phyloP scores from a whole-genome alignment of 768 basidiomycete species.

The Panus rudis region DNA sequence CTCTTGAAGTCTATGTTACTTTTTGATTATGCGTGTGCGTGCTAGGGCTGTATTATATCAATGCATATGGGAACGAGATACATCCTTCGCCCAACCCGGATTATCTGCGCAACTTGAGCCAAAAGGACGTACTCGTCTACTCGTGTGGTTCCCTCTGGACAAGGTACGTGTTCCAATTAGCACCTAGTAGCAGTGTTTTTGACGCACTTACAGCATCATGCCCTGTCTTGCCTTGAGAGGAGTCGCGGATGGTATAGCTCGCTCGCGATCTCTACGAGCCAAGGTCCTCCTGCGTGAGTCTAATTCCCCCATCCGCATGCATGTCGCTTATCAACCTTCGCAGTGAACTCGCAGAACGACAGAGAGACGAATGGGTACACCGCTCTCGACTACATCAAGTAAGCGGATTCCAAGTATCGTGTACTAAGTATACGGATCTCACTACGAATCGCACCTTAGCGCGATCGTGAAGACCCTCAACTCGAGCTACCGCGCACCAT shows the following conservation, averaged over 20 bases:
- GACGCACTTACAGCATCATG: conserved; percentile 52
- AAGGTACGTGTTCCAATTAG: conserved; percentile 39
- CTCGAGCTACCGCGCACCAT: conserved; percentile 40
- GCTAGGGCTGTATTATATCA: conserved; percentile 79
- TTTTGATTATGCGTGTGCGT: background rate
- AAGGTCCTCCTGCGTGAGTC: conserved; percentile 80
- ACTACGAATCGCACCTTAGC: conserved; percentile 28
- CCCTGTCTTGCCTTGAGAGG: conserved; percentile 85
- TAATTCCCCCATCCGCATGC: background rate
- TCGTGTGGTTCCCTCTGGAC: conserved; percentile 96
- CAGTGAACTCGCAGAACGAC: conserved; percentile 86
- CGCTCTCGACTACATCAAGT: conserved; percentile 81
- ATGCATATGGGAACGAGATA: conserved; percentile 88
- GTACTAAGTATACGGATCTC: background rate
- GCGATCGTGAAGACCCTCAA: conserved; percentile 69
- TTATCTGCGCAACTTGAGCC: conserved; percentile 55
- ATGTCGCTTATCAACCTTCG: background rate
- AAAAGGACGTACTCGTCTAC: conserved; percentile 71
- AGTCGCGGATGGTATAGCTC: conserved; percentile 70
- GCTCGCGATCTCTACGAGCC: conserved; percentile 60
- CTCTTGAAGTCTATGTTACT: background rate
- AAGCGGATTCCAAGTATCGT: conserved; percentile 15
- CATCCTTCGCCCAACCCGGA: conserved; percentile 83
- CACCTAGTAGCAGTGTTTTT: background rate
- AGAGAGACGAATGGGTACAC: conserved; percentile 84